phyloP scores from a whole-genome alignment of 768 basidiomycete genomes.

The Pleurotus tuoliensis region DNA sequence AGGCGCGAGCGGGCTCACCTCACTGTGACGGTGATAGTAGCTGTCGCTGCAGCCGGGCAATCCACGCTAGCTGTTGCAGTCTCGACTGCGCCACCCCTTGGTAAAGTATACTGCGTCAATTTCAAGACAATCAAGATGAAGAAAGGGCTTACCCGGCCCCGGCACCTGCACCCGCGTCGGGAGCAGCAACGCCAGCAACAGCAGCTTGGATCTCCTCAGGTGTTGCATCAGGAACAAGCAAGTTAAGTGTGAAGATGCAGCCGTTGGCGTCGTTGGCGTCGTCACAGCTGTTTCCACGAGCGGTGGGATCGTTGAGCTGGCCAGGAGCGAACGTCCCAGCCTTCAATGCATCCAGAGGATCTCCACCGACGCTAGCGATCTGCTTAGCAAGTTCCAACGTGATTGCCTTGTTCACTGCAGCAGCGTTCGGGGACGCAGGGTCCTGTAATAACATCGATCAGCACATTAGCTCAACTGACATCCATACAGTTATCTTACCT shows the following conservation, averaged over 20 bases:
- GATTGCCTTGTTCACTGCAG: constrained; percentile 60
- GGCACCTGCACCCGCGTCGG: not conserved
- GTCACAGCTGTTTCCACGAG: constrained; percentile 53
- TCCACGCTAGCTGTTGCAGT: constrained; percentile 3
- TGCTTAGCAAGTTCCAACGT: constrained; percentile 59
- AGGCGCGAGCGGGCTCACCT: not conserved
- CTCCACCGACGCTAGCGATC: constrained; percentile 59
- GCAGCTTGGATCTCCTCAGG: constrained; percentile 55
- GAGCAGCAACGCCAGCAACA: constrained; percentile 27
- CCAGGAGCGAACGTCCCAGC: constrained; percentile 64
- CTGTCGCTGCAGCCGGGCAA: not conserved
- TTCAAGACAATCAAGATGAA: not conserved
- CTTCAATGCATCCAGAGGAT: constrained; percentile 54
- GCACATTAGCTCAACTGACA: not conserved
- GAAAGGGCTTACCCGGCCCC: not conserved
- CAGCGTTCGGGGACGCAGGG: constrained; percentile 55
- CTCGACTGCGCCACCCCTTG: not conserved
- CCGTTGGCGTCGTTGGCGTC: constrained; percentile 47
- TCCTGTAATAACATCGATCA: constrained; percentile 32
- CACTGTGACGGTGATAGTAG: constrained; percentile 3
- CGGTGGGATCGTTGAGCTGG: constrained; percentile 45
- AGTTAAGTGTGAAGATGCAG: constrained; percentile 63
- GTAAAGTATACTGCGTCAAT: not conserved
- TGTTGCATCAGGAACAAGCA: constrained; percentile 53
- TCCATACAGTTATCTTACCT: constrained; percentile 24